Percentiles rank a stretch among this genome's conserved stretches.
Evolutionary conservation across 352 stramenopile species (phyloP).

Genomic region (Phytophthora idaei): DNA sequence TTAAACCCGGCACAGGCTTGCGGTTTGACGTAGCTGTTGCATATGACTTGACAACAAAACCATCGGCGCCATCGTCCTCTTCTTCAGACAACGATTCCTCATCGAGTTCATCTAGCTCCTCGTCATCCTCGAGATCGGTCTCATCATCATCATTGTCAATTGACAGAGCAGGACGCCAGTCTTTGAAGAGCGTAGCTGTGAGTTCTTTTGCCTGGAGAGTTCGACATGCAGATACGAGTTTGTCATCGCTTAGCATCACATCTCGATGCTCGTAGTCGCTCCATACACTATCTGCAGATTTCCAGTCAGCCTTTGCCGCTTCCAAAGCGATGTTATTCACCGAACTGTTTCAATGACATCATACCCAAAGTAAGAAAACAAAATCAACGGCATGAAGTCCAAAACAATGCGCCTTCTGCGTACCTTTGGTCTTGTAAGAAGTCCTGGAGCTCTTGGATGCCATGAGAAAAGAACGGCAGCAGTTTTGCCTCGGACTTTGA

Average conservation of each 20-base stretch:
- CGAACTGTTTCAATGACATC: slow-evolving; percentile 16
- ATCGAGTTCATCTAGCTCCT: slow-evolving; percentile 43
- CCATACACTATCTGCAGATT: slow-evolving; percentile 22
- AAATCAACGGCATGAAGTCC: neutral
- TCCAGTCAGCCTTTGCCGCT: slow-evolving; percentile 25
- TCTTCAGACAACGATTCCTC: slow-evolving; percentile 42
- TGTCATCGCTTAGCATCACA: slow-evolving; percentile 41
- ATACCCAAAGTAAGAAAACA: neutral
- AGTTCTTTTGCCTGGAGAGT: slow-evolving; percentile 36
- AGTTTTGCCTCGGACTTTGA: slow-evolving; percentile 63
- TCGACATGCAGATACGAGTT: slow-evolving; percentile 38
- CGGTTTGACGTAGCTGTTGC: neutral
- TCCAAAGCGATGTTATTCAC: slow-evolving; percentile 43
- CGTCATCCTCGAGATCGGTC: slow-evolving; percentile 45
- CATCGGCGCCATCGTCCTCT: slow-evolving; percentile 31
- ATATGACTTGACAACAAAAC: slow-evolving; percentile 33
- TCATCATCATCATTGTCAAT: slow-evolving; percentile 28
- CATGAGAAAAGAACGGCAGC: slow-evolving; percentile 69
- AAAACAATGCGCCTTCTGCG: neutral
- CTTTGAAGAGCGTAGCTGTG: slow-evolving; percentile 32
- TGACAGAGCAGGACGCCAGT: slow-evolving; percentile 38
- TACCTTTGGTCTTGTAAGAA: slow-evolving; percentile 62
- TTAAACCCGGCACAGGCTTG: neutral
- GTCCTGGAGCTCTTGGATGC: slow-evolving; percentile 64
- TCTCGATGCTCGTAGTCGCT: slow-evolving; percentile 24